A percentile compares a stretch with the other conserved stretches of the same genome.
Evolutionary conservation across 495 filamentous ascomycete species (phyloP).

Genomic region (Penicillium argentinense): DNA sequence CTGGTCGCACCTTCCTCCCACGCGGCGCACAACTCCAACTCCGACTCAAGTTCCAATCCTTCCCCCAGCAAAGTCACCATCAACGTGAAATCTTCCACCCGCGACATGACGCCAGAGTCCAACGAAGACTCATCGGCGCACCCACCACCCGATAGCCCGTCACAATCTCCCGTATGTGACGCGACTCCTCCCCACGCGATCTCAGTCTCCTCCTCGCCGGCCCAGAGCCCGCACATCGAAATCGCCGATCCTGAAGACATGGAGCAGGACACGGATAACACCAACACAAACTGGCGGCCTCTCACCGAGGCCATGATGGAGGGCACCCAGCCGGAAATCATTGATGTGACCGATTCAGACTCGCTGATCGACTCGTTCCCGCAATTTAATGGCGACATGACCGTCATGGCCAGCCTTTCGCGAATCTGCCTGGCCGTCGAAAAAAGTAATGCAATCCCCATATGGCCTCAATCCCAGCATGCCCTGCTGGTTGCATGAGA

Average conservation of each 20-base stretch:
- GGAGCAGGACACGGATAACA: slow-evolving; percentile 44
- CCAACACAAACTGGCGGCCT: slow-evolving; percentile 46
- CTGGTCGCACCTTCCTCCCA: slow-evolving; percentile 32
- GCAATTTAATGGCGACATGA: neutral
- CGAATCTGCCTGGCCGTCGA: slow-evolving; percentile 40
- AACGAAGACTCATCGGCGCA: too few relatives aligned
- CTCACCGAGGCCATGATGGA: slow-evolving; percentile 39
- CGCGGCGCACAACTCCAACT: slow-evolving; percentile 33
- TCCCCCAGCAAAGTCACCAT: slow-evolving; percentile 56
- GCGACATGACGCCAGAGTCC: too few relatives aligned
- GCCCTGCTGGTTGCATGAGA: too few relatives aligned
- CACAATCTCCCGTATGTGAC: too few relatives aligned
- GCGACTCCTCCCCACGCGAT: slow-evolving; percentile 32
- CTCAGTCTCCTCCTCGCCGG: slow-evolving; percentile 50
- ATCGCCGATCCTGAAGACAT: slow-evolving; percentile 58
- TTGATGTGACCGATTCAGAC: slow-evolving; percentile 32
- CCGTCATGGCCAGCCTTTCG: neutral
- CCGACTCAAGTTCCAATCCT: slow-evolving; percentile 8
- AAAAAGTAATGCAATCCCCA: too few relatives aligned
- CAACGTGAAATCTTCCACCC: slow-evolving; percentile 47
- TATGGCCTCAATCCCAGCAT: too few relatives aligned
- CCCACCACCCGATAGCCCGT: slow-evolving; percentile 13
- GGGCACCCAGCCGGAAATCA: slow-evolving; percentile 28
- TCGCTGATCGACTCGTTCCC: slow-evolving; percentile 39
- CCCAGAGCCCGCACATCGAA: slow-evolving; percentile 54